Percentiles rank a stretch among this genome's conserved stretches.
Conservation (phyloP, 345 rosid genomes). For the Hirschfeldia incana region DNA sequence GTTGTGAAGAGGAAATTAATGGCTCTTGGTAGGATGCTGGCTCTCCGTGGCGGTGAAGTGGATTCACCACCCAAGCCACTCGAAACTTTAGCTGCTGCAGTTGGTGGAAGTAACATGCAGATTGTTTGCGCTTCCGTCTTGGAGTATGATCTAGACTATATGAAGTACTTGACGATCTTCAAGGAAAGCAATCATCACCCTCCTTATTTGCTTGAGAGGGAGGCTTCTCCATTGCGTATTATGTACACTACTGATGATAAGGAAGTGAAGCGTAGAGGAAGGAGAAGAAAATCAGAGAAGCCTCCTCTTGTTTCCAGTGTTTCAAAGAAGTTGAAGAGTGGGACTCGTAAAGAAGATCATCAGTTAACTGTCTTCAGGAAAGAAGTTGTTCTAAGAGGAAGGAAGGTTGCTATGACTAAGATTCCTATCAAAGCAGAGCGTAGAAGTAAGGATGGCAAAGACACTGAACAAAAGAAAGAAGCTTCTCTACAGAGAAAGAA, state of each 20-base stretch:
- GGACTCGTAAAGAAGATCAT: not conserved
- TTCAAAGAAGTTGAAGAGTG: constrained; percentile 19
- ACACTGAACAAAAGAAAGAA: constrained; percentile 1
- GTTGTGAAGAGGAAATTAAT: not conserved
- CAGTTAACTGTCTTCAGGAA: constrained; percentile 14
- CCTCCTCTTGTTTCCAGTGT: not conserved
- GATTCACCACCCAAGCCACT: constrained; percentile 24
- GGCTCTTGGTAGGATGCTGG: constrained; percentile 2
- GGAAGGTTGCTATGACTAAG: constrained; percentile 5
- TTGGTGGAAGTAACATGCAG: not conserved
- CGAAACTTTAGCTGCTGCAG: not conserved
- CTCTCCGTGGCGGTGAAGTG: constrained; percentile 21
- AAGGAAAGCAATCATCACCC: constrained; percentile 1
- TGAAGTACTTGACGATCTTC: not conserved
- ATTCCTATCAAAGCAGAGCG: not conserved
- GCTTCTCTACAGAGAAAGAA: constrained; percentile 1
- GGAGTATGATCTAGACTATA: constrained; percentile 19
- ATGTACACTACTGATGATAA: constrained; percentile 1
- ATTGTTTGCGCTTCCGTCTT: not conserved
- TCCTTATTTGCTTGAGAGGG: constrained; percentile 25
- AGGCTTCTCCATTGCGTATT: not conserved
- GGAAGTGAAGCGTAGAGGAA: not conserved
- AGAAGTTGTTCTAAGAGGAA: constrained; percentile 8
- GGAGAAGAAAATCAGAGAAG: not conserved
- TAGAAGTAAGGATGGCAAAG: not conserved